Conservation (phyloP, 495 filamentous ascomycete genomes). For the Penicillium goetzii region DNA sequence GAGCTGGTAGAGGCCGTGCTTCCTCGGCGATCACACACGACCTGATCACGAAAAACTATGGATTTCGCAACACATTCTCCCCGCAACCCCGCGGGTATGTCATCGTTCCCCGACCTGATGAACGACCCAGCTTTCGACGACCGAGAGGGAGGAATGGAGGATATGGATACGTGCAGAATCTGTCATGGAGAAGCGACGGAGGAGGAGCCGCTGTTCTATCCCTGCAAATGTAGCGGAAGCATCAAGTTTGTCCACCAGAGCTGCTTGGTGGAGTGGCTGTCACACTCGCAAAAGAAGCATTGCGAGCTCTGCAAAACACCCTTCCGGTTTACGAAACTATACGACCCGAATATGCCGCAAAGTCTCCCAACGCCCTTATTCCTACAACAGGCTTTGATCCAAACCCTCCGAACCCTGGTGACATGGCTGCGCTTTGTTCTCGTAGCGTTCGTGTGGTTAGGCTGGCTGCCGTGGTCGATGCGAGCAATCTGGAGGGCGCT, state of each 20-base stretch:
- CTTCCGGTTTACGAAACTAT: conserved; percentile 97
- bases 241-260: conserved; percentile 98
- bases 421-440: conserved; percentile 77
- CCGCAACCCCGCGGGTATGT: conserved; percentile 23
- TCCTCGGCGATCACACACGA: conserved; percentile 28
- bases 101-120: conserved; percentile 62
- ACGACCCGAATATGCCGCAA: conserved; percentile 88
- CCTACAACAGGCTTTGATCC: conserved; percentile 70
- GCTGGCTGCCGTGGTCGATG: conserved; percentile 87
- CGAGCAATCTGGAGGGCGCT: conserved; percentile 86
- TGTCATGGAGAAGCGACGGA: conserved; percentile 84
- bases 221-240: conserved; percentile 97
- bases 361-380: conserved; percentile 80
- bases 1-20: conserved; percentile 29
- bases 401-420: conserved; percentile 67
- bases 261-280: conserved; percentile 97
- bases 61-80: conserved; percentile 26
- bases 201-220: conserved; percentile 93
- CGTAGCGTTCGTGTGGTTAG: conserved; percentile 85
- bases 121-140: conserved; percentile 62
- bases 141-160: conserved; percentile 48
- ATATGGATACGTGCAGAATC: conserved; percentile 87
- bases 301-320: conserved; percentile 99
- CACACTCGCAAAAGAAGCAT: conserved; percentile 97
- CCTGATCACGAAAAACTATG: conserved; percentile 28